These are phyloP conservation scores for Psophocarpus tetragonolobus DNA, from an alignment of 306 rosid species.

Conservation along the genomic window DNA sequence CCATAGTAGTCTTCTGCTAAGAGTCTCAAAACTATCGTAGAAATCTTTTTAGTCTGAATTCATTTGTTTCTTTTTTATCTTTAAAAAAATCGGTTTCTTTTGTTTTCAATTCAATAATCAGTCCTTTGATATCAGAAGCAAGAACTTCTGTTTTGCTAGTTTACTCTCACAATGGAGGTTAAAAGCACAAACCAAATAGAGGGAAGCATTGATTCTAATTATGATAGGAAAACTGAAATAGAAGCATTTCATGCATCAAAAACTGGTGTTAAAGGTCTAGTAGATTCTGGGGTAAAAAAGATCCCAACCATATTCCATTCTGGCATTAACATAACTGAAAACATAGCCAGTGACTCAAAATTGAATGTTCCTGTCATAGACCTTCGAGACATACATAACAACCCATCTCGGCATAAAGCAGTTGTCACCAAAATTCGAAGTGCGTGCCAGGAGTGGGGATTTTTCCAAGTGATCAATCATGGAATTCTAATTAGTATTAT, in stretches of 20 bases:
- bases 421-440: not conserved
- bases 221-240: constrained; percentile 22
- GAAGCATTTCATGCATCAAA: not conserved
- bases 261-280: constrained; percentile 21
- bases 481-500: not conserved
- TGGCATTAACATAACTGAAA: not conserved
- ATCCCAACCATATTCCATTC: constrained; percentile 20
- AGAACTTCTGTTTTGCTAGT: not conserved
- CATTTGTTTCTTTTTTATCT: too few species aligned
- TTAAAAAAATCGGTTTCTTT: too few species aligned
- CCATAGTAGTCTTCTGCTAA: too few species aligned
- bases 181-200: not conserved
- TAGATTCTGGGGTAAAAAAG: constrained; percentile 28
- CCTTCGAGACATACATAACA: not conserved
- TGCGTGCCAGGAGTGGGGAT: not conserved
- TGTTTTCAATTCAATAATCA: too few species aligned
- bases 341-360: not conserved
- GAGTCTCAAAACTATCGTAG: too few species aligned
- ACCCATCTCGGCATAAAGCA: not conserved
- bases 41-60: too few species aligned
- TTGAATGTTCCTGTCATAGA: not conserved
- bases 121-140: too few species aligned
- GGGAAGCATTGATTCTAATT: constrained; percentile 7
- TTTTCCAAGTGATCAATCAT: not conserved
- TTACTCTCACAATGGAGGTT: constrained; percentile 5